Evolutionary conservation across 2,329 filamentous ascomycete species (phyloP).

Genomic region (Aspergillus pseudoterreus): DNA sequence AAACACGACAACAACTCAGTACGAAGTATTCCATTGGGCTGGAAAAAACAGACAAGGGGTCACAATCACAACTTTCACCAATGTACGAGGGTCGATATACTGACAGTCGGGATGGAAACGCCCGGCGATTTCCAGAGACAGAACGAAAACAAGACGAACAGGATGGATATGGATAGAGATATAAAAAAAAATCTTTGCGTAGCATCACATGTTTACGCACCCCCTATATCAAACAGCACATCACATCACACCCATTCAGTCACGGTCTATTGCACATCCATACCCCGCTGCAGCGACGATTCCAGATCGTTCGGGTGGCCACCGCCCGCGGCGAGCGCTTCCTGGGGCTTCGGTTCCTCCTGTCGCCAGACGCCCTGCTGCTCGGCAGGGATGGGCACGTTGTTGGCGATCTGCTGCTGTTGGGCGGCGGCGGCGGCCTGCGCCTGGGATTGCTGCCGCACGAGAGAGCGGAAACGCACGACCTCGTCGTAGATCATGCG

Average conservation of each 20-base stretch:
- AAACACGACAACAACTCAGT: too few species aligned
- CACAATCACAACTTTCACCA: too few species aligned
- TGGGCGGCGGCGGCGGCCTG: slow-evolving; percentile 31
- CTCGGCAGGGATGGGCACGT: slow-evolving; percentile 61
- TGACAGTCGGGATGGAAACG: slow-evolving; percentile 3
- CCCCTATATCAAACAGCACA: neutral
- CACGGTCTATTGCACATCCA: slow-evolving; percentile 46
- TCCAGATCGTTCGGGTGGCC: slow-evolving; percentile 46
- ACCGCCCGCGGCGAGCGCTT: slow-evolving; percentile 41
- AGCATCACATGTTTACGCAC: neutral
- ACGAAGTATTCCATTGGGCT: too few species aligned
- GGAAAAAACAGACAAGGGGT: too few species aligned
- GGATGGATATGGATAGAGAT: neutral
- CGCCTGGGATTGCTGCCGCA: slow-evolving; percentile 49
- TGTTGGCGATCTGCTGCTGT: slow-evolving; percentile 40
- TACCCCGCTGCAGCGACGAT: slow-evolving; percentile 52
- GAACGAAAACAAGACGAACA: neutral
- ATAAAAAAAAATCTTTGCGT: neutral
- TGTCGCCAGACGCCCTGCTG: slow-evolving; percentile 53
- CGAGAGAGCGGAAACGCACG: slow-evolving; percentile 68
- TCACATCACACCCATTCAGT: neutral
- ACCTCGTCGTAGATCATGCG: slow-evolving; percentile 98
- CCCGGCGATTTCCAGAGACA: slow-evolving; percentile 9
- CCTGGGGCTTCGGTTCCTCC: slow-evolving; percentile 62
- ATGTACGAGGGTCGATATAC: too few species aligned